These are phyloP conservation scores for Paramecium biaurelia DNA, from an alignment of 73 alveolate species.

Conservation along the genomic window DNA sequence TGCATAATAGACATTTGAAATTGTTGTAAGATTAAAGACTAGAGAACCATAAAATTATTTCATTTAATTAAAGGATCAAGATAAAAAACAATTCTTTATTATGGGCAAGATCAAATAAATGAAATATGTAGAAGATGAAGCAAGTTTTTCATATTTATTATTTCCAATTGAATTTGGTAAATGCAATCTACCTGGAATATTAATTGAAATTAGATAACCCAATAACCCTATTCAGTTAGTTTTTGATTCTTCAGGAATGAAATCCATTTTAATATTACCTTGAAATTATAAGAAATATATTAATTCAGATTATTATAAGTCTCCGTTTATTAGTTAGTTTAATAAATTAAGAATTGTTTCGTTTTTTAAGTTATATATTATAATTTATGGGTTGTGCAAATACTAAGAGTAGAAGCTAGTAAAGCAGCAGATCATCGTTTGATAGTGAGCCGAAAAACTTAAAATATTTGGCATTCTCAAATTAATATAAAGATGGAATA, in stretches of 20 bases:
- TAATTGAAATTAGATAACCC: neutral
- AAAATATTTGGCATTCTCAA: neutral
- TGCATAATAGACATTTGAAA: neutral
- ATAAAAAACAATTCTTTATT: neutral
- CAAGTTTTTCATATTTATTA: neutral
- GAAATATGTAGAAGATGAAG: neutral
- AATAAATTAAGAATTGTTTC: neutral
- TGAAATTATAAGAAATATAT: neutral
- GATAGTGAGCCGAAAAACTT: neutral
- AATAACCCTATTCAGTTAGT: neutral
- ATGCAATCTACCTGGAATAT: neutral
- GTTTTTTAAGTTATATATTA: neutral
- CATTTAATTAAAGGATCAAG: constrained; percentile 1
- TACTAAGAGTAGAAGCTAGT: neutral
- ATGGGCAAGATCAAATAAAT: neutral
- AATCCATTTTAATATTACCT: constrained; percentile 10
- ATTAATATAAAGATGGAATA: neutral
- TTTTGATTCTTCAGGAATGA: constrained; percentile 26
- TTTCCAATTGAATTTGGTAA: constrained; percentile 20
- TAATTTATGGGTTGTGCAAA: neutral
- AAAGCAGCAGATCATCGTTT: neutral
- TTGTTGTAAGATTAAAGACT: neutral
- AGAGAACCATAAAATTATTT: constrained; percentile 5
- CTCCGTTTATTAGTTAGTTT: neutral
- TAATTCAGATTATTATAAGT: neutral